phyloP scores from a whole-genome alignment of 2,329 filamentous ascomycete genomes.

The Fusarium sarcochroum region DNA sequence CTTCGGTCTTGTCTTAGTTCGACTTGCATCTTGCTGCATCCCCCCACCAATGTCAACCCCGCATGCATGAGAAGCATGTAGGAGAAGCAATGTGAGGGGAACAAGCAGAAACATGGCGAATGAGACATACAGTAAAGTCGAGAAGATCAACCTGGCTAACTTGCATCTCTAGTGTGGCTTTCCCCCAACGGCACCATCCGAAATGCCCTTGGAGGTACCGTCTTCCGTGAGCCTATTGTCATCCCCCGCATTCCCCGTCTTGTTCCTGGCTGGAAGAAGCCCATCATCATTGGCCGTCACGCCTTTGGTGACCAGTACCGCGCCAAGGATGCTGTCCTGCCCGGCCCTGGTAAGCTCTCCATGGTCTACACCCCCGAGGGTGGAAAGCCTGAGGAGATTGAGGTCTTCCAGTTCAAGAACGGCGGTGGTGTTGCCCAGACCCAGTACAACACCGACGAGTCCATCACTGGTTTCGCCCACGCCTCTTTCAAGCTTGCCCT shows the following conservation, averaged over 20 bases:
- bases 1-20: conserved; percentile 20
- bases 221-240: conserved; percentile 99
- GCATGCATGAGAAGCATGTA: conserved; percentile 43
- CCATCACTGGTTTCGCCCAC: conserved; percentile 94
- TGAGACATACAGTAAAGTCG: conserved; percentile 20
- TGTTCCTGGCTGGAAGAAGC: conserved; percentile 97
- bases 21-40: conserved; percentile 34
- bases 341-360: conserved; percentile 87
- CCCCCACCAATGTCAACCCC: conserved; percentile 43
- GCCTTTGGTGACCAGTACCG: conserved; percentile 99
- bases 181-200: conserved; percentile 94
- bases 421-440: conserved; percentile 92
- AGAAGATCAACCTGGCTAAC: conserved; percentile 39
- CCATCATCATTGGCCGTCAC: conserved; percentile 98
- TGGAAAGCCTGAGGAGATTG: conserved; percentile 84
- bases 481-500: conserved; percentile 96
- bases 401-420: conserved; percentile 91
- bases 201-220: conserved; percentile 86
- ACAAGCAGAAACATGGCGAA: conserved; percentile 24
- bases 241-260: conserved; percentile 93
- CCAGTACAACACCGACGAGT: conserved; percentile 98
- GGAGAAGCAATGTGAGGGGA: conserved; percentile 23
- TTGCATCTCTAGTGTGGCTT: conserved; percentile 82
- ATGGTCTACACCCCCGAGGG: conserved; percentile 94
- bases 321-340: conserved; percentile 90